A percentile compares a stretch with the other conserved stretches of the same genome.
Evolutionary conservation across 495 filamentous ascomycete genomes (phyloP).

Genomic region (Penicillium coprophilum): DNA sequence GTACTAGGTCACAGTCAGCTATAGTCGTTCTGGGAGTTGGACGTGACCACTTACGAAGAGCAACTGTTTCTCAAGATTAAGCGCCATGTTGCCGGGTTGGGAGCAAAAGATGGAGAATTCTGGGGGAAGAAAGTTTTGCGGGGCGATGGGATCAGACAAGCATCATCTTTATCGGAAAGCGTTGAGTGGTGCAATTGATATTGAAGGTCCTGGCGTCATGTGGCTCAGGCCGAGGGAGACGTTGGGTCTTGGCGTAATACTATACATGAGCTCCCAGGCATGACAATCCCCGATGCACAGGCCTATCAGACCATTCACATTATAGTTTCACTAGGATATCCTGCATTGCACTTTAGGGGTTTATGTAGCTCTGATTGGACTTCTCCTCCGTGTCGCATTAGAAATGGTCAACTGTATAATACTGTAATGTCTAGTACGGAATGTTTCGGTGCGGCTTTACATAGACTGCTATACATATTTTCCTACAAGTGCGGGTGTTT

Average conservation of each 20-base stretch:
- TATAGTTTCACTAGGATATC: not conserved
- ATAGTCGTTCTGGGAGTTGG: slow-evolving; percentile 8
- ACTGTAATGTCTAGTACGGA: not conserved
- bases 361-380: not conserved
- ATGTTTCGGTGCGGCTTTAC: not conserved
- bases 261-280: not conserved
- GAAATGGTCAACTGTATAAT: not conserved
- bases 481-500: not conserved
- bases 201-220: slow-evolving; percentile 20
- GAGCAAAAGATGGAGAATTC: slow-evolving; percentile 2
- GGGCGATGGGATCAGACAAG: slow-evolving; percentile 11
- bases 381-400: not conserved
- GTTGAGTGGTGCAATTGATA: slow-evolving; percentile 9
- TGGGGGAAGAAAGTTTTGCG: slow-evolving; percentile 5
- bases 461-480: not conserved
- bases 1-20: slow-evolving; percentile 61
- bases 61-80: slow-evolving; percentile 78
- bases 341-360: not conserved
- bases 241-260: slow-evolving; percentile 7
- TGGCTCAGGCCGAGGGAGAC: slow-evolving; percentile 18
- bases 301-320: not conserved
- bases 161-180: slow-evolving; percentile 2
- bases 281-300: not conserved
- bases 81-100: slow-evolving; percentile 54
- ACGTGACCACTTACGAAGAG: slow-evolving; percentile 60